These are phyloP conservation scores for Brasilioporus rufonigricans DNA, from an alignment of 768 basidiomycete species.

Conservation along the genomic window DNA sequence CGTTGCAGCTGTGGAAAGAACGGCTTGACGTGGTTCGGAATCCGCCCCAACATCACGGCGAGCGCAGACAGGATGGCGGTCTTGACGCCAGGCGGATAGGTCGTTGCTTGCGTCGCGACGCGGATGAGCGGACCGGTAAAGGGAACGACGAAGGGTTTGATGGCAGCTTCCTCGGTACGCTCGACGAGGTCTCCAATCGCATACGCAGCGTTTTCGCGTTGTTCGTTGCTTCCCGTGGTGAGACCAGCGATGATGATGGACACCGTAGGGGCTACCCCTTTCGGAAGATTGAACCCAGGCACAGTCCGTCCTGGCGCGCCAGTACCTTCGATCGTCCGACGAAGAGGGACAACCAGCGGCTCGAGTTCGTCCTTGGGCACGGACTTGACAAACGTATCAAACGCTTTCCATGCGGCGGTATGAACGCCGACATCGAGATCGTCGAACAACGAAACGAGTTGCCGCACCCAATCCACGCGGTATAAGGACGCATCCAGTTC, in stretches of 20 bases:
- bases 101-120: constrained; percentile 85
- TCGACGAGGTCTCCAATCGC: constrained; percentile 96
- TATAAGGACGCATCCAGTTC: constrained; percentile 82
- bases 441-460: constrained; percentile 79
- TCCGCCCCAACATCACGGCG: constrained; percentile 78
- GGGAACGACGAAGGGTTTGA: constrained; percentile 94
- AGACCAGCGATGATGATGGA: constrained; percentile 91
- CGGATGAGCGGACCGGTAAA: constrained; percentile 96
- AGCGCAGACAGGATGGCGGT: constrained; percentile 86
- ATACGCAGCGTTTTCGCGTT: constrained; percentile 92
- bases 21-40: constrained; percentile 89
- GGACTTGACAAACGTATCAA: constrained; percentile 87
- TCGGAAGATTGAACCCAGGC: constrained; percentile 82
- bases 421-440: constrained; percentile 75
- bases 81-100: constrained; percentile 92
- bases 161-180: constrained; percentile 74
- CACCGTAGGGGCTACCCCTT: constrained; percentile 80
- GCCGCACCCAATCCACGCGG: constrained; percentile 92
- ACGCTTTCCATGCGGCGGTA: constrained; percentile 75
- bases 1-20: constrained; percentile 98
- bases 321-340: constrained; percentile 82
- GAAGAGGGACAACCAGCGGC: constrained; percentile 83
- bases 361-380: constrained; percentile 93
- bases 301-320: constrained; percentile 75
- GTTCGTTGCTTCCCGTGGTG: constrained; percentile 92